Percentiles rank a stretch among this genome's conserved stretches.
Evolutionary conservation across 768 basidiomycete species (phyloP).

Genomic region (Chalciporus sphaerocephalus): DNA sequence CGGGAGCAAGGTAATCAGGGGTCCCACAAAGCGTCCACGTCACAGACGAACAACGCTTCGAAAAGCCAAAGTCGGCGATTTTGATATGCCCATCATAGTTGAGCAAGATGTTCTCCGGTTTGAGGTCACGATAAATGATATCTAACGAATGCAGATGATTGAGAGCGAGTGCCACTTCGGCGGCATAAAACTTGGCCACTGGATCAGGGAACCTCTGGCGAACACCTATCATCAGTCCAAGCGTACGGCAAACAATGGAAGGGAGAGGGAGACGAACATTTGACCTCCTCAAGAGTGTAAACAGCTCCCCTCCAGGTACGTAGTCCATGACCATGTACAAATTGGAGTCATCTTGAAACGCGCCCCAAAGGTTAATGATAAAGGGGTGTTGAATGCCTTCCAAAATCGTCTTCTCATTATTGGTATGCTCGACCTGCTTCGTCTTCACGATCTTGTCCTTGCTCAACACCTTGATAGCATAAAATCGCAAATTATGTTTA

Average conservation of each 20-base stretch:
- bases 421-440: constrained; percentile 97
- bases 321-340: constrained; percentile 99
- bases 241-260: constrained; percentile 15
- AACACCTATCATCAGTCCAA: not conserved
- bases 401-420: constrained; percentile 88
- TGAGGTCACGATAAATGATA: constrained; percentile 96
- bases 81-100: constrained; percentile 96
- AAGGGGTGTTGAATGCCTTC: constrained; percentile 85
- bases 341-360: constrained; percentile 87
- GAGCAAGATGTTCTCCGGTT: constrained; percentile 94
- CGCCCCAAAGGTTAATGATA: constrained; percentile 95
- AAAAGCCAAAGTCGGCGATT: constrained; percentile 95
- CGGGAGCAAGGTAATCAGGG: constrained; percentile 95
- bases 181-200: constrained; percentile 96
- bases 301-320: constrained; percentile 94
- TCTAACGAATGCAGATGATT: constrained; percentile 82
- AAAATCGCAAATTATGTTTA: constrained; percentile 92
- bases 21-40: constrained; percentile 97
- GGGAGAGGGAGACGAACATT: constrained; percentile 51
- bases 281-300: constrained; percentile 86
- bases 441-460: constrained; percentile 89
- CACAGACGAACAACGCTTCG: constrained; percentile 79
- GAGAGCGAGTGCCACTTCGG: constrained; percentile 89
- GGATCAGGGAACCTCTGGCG: constrained; percentile 88
- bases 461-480: constrained; percentile 91